A percentile compares a stretch with the other conserved stretches of the same genome.
Conservation (phyloP, 805 yeast species). For the Zygosaccharomyces rouxii region DNA sequence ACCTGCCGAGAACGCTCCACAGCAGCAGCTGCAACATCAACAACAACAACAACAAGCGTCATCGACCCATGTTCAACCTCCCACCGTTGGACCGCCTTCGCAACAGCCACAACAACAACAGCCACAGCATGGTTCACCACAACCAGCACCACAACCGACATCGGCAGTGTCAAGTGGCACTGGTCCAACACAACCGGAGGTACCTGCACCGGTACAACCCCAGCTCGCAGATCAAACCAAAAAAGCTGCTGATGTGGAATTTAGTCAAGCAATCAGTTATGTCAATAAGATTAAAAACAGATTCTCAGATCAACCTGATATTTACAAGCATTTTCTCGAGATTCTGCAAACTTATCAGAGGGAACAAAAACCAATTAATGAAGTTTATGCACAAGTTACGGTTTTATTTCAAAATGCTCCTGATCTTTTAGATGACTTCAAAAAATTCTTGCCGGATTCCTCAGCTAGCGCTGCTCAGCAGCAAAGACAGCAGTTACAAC, state of each 20-base stretch:
- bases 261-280: slow-evolving; percentile 93
- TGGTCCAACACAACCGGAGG: slow-evolving; percentile 9
- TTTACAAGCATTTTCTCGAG: slow-evolving; percentile 90
- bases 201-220: slow-evolving; percentile 2
- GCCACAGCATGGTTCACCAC: slow-evolving; percentile 5
- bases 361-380: slow-evolving; percentile 91
- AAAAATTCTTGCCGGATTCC: slow-evolving; percentile 85
- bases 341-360: slow-evolving; percentile 94
- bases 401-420: slow-evolving; percentile 87
- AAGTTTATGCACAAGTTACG: slow-evolving; percentile 92
- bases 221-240: slow-evolving; percentile 13
- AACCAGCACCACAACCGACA: background rate
- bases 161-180: background rate
- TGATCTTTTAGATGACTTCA: slow-evolving; percentile 89
- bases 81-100: slow-evolving; percentile 11
- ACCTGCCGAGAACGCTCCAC: background rate
- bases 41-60: background rate
- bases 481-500: slow-evolving; percentile 21
- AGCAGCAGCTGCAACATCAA: slow-evolving; percentile 1
- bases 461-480: slow-evolving; percentile 26
- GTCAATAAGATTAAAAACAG: slow-evolving; percentile 95
- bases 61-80: background rate
- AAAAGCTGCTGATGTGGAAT: slow-evolving; percentile 71
- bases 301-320: slow-evolving; percentile 90
- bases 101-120: slow-evolving; percentile 16